A percentile compares a stretch with the other conserved stretches of the same genome.
These are phyloP conservation scores for Cercospora janseana DNA, from an alignment of 2,329 filamentous ascomycete genomes.

Conservation along the genomic window DNA sequence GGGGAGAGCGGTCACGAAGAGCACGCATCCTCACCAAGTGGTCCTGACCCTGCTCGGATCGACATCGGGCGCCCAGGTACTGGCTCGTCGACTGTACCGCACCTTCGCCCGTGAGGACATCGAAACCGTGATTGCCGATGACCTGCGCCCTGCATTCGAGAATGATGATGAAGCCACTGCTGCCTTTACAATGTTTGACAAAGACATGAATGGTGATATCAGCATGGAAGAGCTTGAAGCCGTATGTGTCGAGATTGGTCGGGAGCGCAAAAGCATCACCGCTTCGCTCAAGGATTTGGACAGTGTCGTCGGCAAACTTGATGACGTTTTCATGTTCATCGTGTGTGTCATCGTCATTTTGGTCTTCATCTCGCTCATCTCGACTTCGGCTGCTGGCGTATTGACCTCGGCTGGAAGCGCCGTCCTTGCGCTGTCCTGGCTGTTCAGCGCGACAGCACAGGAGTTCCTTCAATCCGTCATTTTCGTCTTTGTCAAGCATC, in stretches of 20 bases:
- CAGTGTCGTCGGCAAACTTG: conserved; percentile 85
- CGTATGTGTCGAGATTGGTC: conserved; percentile 89
- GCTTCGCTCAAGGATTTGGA: conserved; percentile 93
- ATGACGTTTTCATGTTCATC: conserved; percentile 84
- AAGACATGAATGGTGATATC: conserved; percentile 94
- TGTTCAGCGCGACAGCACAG: conserved; percentile 87
- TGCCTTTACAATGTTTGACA: conserved; percentile 90
- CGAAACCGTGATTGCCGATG: conserved; percentile 74
- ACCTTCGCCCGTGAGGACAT: conserved; percentile 74
- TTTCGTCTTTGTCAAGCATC: conserved; percentile 96
- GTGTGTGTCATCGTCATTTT: conserved; percentile 77
- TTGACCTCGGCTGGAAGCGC: conserved; percentile 86
- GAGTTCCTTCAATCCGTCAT: conserved; percentile 92
- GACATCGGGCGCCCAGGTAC: conserved; percentile 72
- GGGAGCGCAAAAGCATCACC: conserved; percentile 92
- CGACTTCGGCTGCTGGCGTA: conserved; percentile 82
- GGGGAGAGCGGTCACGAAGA: conserved; percentile 65
- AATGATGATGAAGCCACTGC: conserved; percentile 82
- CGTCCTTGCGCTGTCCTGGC: conserved; percentile 86
- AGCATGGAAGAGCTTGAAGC: conserved; percentile 92
- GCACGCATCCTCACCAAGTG: conserved; percentile 79
- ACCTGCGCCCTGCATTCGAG: conserved; percentile 74
- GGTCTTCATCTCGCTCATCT: conserved; percentile 86
- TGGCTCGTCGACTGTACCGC: conserved; percentile 84
- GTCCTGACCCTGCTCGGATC: conserved; percentile 73